Conservation (phyloP, 2,329 filamentous ascomycete genomes). For the Fusarium bulbicola region DNA sequence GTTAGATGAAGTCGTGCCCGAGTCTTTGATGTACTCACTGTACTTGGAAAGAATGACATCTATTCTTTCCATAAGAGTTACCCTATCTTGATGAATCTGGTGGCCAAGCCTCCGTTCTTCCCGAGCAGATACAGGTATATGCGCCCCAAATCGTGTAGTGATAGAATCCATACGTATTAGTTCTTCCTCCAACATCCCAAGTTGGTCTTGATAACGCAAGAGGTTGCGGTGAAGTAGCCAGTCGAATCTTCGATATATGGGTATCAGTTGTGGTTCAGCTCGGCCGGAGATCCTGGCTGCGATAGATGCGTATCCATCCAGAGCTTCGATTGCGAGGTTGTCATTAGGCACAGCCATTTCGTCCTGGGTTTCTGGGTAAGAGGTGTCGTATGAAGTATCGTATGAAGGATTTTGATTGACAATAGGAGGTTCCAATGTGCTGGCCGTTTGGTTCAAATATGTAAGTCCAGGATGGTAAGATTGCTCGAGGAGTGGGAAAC, state of each 20-base stretch:
- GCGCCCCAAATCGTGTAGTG: constrained; percentile 57
- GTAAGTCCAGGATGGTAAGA: constrained; percentile 12
- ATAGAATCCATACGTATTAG: constrained; percentile 72
- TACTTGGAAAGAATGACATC: constrained; percentile 6
- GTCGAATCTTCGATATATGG: constrained; percentile 86
- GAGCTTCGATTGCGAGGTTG: constrained; percentile 54
- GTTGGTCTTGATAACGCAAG: constrained; percentile 85
- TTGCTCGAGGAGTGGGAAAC: neutral
- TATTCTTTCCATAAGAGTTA: constrained; percentile 5
- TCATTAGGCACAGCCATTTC: constrained; percentile 15
- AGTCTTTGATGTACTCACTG: neutral
- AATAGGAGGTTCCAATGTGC: neutral
- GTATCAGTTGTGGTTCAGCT: constrained; percentile 51
- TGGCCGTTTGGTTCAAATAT: constrained; percentile 5
- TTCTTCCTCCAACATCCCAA: constrained; percentile 82
- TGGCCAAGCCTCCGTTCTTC: constrained; percentile 7
- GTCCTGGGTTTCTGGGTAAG: constrained; percentile 9
- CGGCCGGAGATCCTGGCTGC: constrained; percentile 59
- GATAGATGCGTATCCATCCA: constrained; percentile 69
- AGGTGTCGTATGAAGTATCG: constrained; percentile 4
- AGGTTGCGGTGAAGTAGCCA: constrained; percentile 83
- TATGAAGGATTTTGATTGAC: neutral
- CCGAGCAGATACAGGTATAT: constrained; percentile 17
- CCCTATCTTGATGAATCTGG: constrained; percentile 2
- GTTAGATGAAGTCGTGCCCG: neutral